Evolutionary conservation across 257 asterid species (phyloP), one percentile per base, ranked within the genome.

Genomic region (Osmanthus fragrans): DNA sequence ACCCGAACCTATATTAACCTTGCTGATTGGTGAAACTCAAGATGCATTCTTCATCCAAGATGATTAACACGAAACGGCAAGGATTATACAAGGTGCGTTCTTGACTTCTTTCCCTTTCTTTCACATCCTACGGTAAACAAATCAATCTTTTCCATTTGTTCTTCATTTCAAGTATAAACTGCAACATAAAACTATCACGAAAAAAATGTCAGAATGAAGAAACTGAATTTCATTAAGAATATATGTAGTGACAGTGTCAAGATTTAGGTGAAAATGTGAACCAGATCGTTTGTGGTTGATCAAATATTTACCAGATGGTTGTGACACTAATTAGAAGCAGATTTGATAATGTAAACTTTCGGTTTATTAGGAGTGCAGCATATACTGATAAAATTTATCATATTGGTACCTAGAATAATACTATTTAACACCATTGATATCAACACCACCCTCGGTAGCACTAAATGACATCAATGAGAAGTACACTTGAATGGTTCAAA

Each of bases 81-180:
- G 51, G 18, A 42, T 12, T 70, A 82, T 33, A 45, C 78, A 75
- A 89, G 97, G 96, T 90, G 90, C 97, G 97, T 87, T 92, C 96
- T 92, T 84, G 97, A 92, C 97, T 90, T 81, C 89, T 81, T 76
- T 86, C 85, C 86, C 45, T 73, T 47, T 74, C 54, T 74, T 77
- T 42, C 25, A 3, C 39, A 25, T 72, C 51, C 51, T 42, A 42
- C 51, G 18, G 16, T 12, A 40, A 40, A 40, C 49, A 40, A 40
- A 25, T 71, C 81, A 86, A 75, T 68, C 39, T 33, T 60, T 12
- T n/a, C 11, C 30, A 21, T 56, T 21, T 12, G 39, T 33, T 72
- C 42, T 80, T 69, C 32, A 30, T 69, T 72, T 27, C 68, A 19
- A 67, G 65, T 72, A 77, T 54, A 63, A 23, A 25, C 85, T 84